These are phyloP conservation scores for Schrenkiella parvula DNA, from an alignment of 345 rosid species.

Conservation along the genomic window DNA sequence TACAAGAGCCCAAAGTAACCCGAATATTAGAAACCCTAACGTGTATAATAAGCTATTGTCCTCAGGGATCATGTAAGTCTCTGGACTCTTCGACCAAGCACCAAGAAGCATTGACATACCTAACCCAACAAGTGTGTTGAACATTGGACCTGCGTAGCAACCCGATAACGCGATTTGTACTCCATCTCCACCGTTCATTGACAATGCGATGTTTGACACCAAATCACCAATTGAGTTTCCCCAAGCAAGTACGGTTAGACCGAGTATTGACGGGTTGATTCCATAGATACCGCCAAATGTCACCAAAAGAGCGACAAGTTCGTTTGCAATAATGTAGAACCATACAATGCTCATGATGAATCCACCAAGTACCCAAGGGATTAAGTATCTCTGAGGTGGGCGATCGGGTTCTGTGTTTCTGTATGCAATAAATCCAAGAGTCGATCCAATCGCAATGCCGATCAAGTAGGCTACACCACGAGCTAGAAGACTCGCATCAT, in stretches of 20 bases:
- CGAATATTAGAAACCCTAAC: slow-evolving; percentile 63
- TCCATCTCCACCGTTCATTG: slow-evolving; percentile 76
- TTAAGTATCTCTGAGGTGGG: slow-evolving; percentile 65
- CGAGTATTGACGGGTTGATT: slow-evolving; percentile 82
- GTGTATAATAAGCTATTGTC: slow-evolving; percentile 66
- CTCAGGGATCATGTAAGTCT: slow-evolving; percentile 48
- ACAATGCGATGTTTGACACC: slow-evolving; percentile 71
- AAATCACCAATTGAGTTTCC: slow-evolving; percentile 97
- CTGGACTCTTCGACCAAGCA: slow-evolving; percentile 68
- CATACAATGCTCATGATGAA: slow-evolving; percentile 90
- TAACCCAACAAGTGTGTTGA: slow-evolving; percentile 85
- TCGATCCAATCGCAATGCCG: slow-evolving; percentile 46
- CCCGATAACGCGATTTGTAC: slow-evolving; percentile 89
- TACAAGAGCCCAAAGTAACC: slow-evolving; percentile 65
- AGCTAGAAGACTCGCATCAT: slow-evolving; percentile 35
- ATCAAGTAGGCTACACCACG: slow-evolving; percentile 39
- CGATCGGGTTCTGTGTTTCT: slow-evolving; percentile 45
- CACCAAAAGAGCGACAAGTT: slow-evolving; percentile 81
- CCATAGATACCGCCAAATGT: slow-evolving; percentile 64
- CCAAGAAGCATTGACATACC: slow-evolving; percentile 77
- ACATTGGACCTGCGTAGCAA: slow-evolving; percentile 98
- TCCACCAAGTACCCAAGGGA: slow-evolving; percentile 87
- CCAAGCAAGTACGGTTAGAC: slow-evolving; percentile 89
- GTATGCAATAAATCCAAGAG: slow-evolving; percentile 54
- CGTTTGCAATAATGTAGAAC: slow-evolving; percentile 97